Percentiles rank a stretch among this genome's conserved stretches.
Conservation (phyloP, 2,329 filamentous ascomycete genomes). For the Scolecobasidium constrictum region DNA sequence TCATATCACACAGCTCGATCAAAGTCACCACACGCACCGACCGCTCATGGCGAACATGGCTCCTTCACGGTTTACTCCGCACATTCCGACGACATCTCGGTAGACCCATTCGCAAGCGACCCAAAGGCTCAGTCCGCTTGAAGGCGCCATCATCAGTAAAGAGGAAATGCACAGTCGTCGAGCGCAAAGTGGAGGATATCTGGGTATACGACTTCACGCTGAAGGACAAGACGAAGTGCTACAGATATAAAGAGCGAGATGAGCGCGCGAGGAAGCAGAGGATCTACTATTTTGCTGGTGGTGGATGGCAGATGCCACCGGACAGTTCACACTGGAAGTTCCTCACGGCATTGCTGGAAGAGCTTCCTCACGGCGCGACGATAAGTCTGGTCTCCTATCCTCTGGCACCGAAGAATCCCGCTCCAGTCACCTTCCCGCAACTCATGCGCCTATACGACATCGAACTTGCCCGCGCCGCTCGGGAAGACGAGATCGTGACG, state of each 20-base stretch:
- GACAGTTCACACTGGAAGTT: conserved; percentile 42
- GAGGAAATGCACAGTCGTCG: conserved; percentile 23
- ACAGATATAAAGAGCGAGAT: conserved; percentile 15
- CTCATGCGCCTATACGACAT: conserved; percentile 35
- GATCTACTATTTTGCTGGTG: conserved; percentile 46
- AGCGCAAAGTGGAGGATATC: conserved; percentile 31
- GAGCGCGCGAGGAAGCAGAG: conserved; percentile 16
- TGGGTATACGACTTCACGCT: conserved; percentile 34
- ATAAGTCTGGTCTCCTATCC: conserved; percentile 40
- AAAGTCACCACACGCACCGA: conserved; percentile 26
- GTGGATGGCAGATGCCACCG: conserved; percentile 44
- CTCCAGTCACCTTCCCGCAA: conserved; percentile 35
- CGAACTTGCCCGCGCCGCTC: conserved; percentile 28
- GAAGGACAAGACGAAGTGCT: conserved; percentile 10
- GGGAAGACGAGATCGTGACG: conserved; percentile 31
- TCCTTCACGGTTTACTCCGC: conserved; percentile 27
- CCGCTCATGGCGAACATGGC: conserved; percentile 21
- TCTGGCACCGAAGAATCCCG: conserved; percentile 42
- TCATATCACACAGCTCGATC: conserved; percentile 13
- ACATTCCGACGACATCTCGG: conserved; percentile 26
- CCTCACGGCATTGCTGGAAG: conserved; percentile 32
- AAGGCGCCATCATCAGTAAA: conserved; percentile 23
- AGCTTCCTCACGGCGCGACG: conserved; percentile 21
- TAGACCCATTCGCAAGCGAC: conserved; percentile 18
- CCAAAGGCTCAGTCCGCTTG: conserved; percentile 30